phyloP scores from a whole-genome alignment of 768 basidiomycete species.

The Leccinum ochraceum region DNA sequence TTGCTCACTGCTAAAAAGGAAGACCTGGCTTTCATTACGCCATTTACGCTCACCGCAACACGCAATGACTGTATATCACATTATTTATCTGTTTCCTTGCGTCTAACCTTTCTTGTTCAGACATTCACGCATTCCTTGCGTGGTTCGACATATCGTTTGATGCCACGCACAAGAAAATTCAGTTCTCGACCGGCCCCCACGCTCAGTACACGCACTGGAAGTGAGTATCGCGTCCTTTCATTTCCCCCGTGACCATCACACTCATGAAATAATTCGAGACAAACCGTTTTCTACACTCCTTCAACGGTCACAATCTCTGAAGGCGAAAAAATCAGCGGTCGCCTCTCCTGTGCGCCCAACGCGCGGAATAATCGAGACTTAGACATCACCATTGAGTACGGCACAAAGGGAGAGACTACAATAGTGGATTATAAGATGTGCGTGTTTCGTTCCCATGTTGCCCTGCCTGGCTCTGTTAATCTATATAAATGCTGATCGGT shows the following conservation, averaged over 20 bases:
- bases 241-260: background rate
- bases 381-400: conserved; percentile 83
- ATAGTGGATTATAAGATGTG: conserved; percentile 83
- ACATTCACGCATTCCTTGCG: conserved; percentile 95
- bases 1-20: conserved; percentile 92
- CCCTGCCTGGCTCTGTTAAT: conserved; percentile 9
- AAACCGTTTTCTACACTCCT: conserved; percentile 98
- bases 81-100: background rate
- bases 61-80: conserved; percentile 84
- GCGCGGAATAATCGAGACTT: conserved; percentile 92
- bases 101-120: conserved; percentile 41
- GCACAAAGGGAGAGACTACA: conserved; percentile 35
- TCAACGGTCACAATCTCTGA: conserved; percentile 67
- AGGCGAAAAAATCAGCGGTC: conserved; percentile 74
- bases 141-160: conserved; percentile 99
- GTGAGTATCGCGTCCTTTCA: conserved; percentile 47
- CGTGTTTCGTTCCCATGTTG: conserved; percentile 42
- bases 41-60: conserved; percentile 79
- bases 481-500: conserved; percentile 55
- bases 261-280: conserved; percentile 44
- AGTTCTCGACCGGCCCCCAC: conserved; percentile 97
- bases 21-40: conserved; percentile 82
- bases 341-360: conserved; percentile 82
- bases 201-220: conserved; percentile 97
- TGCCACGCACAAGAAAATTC: conserved; percentile 92